Evolutionary conservation across 768 basidiomycete genomes (phyloP).

Genomic region (Calocera cornea): DNA sequence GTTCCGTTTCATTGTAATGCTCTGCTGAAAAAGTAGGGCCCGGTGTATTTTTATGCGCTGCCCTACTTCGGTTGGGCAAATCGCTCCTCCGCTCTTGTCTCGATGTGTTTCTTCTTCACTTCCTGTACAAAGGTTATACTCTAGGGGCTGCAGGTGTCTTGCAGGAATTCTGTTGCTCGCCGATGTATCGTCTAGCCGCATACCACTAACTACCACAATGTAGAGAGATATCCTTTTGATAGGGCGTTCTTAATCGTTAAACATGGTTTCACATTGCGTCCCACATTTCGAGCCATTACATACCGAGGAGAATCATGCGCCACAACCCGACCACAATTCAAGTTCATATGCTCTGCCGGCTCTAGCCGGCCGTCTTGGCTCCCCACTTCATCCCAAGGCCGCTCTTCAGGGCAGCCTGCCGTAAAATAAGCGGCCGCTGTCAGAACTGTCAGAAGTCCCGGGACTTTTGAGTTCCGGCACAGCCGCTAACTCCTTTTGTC

Average conservation of each 20-base stretch:
- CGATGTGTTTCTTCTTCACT: background rate
- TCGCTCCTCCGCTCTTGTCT: background rate
- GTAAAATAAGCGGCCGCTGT: slow-evolving; percentile 1
- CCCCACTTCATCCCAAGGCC: background rate
- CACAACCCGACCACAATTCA: background rate
- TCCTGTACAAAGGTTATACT: background rate
- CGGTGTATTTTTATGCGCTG: background rate
- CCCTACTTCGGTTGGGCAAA: background rate
- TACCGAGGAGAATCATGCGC: background rate
- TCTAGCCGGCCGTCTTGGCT: background rate
- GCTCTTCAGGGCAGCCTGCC: no score
- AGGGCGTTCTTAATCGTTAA: background rate
- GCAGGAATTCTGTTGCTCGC: background rate
- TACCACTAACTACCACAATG: background rate
- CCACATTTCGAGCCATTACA: background rate
- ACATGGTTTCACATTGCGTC: background rate
- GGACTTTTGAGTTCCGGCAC: background rate
- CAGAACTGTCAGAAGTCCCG: background rate
- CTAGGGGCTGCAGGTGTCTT: background rate
- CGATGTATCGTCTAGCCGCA: background rate
- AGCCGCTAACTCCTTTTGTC: background rate
- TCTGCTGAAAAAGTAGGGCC: background rate
- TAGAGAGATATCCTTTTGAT: slow-evolving; percentile 4
- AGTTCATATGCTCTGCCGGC: background rate
- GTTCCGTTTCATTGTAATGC: background rate